These are phyloP conservation scores for Podosphaera aphanis DNA, from an alignment of 2,329 filamentous ascomycete species.

Conservation along the genomic window DNA sequence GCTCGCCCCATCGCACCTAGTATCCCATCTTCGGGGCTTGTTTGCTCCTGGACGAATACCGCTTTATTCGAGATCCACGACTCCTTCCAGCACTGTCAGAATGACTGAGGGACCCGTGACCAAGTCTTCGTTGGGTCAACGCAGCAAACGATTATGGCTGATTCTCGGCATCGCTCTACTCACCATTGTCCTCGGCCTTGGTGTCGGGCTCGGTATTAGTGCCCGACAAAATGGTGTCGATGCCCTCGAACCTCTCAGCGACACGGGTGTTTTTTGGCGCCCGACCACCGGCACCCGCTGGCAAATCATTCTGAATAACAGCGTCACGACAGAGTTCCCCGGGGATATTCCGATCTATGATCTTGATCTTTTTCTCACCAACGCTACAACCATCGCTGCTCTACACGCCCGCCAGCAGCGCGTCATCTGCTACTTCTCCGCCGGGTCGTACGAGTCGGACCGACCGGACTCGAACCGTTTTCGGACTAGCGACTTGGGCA, in stretches of 20 bases:
- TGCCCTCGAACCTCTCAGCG: background rate
- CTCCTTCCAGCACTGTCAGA: background rate
- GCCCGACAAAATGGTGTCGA: slow-evolving; percentile 15
- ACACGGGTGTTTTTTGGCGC: slow-evolving; percentile 4
- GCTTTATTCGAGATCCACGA: background rate
- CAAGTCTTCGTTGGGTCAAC: background rate
- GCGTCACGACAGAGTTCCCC: slow-evolving; percentile 1
- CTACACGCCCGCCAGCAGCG: slow-evolving; percentile 29
- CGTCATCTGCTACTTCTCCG: slow-evolving; percentile 56
- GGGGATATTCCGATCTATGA: slow-evolving; percentile 14
- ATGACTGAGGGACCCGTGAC: background rate
- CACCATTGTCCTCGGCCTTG: slow-evolving; percentile 6
- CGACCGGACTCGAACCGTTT: slow-evolving; percentile 33
- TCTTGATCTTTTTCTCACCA: slow-evolving; percentile 23
- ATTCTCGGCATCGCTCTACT: slow-evolving; percentile 3
- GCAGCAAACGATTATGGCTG: slow-evolving; percentile 6
- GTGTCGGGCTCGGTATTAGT: slow-evolving; percentile 31
- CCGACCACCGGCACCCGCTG: slow-evolving; percentile 5
- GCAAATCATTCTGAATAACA: slow-evolving; percentile 5
- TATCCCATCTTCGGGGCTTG: background rate
- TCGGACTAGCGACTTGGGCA: slow-evolving; percentile 29
- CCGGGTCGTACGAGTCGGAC: slow-evolving; percentile 42
- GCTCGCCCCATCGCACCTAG: background rate
- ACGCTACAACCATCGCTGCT: slow-evolving; percentile 21
- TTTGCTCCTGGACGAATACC: background rate